Conservation (phyloP, 495 filamentous ascomycete genomes). For the Neurospora tetrasperma region DNA sequence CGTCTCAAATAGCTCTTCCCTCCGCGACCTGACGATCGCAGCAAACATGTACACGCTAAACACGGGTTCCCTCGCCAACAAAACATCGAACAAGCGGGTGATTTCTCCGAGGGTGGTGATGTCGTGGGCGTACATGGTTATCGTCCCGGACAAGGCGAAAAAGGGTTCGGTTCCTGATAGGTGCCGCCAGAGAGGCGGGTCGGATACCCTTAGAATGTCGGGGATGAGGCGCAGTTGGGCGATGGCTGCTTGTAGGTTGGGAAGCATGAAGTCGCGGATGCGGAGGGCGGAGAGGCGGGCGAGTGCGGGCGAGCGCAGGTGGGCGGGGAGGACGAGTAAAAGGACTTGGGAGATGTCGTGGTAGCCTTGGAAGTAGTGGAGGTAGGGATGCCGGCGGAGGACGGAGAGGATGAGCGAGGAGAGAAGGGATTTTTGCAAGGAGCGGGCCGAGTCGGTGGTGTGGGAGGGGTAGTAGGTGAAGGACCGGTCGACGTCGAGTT, state of each 20-base stretch:
- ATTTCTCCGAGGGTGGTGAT: slow-evolving; percentile 80
- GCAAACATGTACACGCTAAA: slow-evolving; percentile 88
- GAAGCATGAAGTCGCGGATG: slow-evolving; percentile 97
- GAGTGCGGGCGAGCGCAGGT: slow-evolving; percentile 43
- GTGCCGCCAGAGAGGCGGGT: slow-evolving; percentile 58
- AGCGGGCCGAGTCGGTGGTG: slow-evolving; percentile 47
- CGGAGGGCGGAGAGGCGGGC: slow-evolving; percentile 74
- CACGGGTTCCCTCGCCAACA: slow-evolving; percentile 74
- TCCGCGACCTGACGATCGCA: slow-evolving; percentile 70
- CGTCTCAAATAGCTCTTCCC: slow-evolving; percentile 71
- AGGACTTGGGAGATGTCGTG: slow-evolving; percentile 98
- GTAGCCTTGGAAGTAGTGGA: slow-evolving; percentile 97
- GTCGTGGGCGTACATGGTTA: slow-evolving; percentile 94
- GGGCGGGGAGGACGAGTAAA: slow-evolving; percentile 62
- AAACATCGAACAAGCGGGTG: slow-evolving; percentile 83
- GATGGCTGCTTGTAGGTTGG: slow-evolving; percentile 69
- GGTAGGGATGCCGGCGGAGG: slow-evolving; percentile 69
- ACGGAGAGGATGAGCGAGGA: slow-evolving; percentile 65
- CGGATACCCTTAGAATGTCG: slow-evolving; percentile 58
- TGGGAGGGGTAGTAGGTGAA: slow-evolving; percentile 88
- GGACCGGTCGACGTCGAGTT: slow-evolving; percentile 86
- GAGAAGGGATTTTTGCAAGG: slow-evolving; percentile 57
- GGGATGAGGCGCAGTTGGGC: slow-evolving; percentile 78
- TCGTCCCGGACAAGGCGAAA: slow-evolving; percentile 80
- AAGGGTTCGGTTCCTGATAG: slow-evolving; percentile 72